Evolutionary conservation across 1,284 basidiomycete genomes (phyloP).

Genomic region (Ustilago tritici): DNA sequence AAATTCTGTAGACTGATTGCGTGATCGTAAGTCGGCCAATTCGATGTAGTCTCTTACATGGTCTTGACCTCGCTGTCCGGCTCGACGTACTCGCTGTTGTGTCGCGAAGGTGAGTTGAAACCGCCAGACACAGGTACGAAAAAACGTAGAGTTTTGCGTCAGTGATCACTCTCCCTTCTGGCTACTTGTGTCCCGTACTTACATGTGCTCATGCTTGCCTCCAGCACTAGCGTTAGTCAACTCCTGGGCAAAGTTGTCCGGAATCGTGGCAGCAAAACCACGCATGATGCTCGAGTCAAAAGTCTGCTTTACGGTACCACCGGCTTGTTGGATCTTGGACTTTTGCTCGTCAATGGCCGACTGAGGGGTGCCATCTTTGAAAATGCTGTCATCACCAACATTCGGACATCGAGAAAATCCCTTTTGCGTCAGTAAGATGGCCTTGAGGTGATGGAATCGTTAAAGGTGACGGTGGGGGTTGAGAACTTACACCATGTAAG

Average conservation of each 20-base stretch:
- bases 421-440: background rate
- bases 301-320: conserved; percentile 61
- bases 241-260: conserved; percentile 44
- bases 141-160: too few species aligned
- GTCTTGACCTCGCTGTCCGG: conserved; percentile 62
- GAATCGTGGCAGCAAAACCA: conserved; percentile 59
- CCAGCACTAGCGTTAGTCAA: conserved; percentile 38
- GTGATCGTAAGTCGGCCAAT: background rate
- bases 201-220: conserved; percentile 62
- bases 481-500: conserved; percentile 58
- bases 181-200: conserved; percentile 16
- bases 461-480: background rate
- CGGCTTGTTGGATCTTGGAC: conserved; percentile 47
- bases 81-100: conserved; percentile 61
- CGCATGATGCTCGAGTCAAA: conserved; percentile 63
- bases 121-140: too few species aligned
- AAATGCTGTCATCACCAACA: conserved; percentile 44
- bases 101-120: too few species aligned
- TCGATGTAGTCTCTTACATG: conserved; percentile 10
- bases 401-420: background rate
- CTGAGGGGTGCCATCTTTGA: conserved; percentile 51
- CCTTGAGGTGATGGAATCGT: background rate
- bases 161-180: too few species aligned
- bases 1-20: background rate
- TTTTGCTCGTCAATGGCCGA: conserved; percentile 56